Conservation (phyloP, 768 basidiomycete species). For the Lactarius evosmus region DNA sequence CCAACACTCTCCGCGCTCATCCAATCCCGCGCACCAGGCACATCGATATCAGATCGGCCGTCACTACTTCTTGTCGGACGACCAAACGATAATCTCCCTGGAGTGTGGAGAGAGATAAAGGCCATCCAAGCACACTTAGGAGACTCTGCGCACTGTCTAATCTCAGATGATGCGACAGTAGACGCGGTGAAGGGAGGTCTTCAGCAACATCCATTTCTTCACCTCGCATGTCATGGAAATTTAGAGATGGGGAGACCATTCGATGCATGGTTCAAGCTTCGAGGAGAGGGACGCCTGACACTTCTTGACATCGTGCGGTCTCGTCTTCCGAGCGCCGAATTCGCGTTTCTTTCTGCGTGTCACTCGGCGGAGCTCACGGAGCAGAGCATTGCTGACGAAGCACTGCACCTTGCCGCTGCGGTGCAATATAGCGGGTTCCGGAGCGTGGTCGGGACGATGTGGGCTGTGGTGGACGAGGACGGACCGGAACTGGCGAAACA, state of each 20-base stretch:
- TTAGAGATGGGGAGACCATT: constrained; percentile 2
- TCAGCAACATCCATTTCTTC: not conserved
- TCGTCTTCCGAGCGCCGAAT: constrained; percentile 8
- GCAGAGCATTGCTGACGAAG: constrained; percentile 5
- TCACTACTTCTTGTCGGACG: not conserved
- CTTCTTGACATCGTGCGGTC: not conserved
- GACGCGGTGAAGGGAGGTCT: not conserved
- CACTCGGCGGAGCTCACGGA: constrained; percentile 2
- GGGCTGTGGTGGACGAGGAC: constrained; percentile 17
- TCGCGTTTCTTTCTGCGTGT: constrained; percentile 16
- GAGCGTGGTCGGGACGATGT: constrained; percentile 22
- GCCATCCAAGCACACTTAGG: not conserved
- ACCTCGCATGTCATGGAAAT: constrained; percentile 13
- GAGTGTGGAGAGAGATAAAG: constrained; percentile 1
- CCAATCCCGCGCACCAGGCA: not conserved
- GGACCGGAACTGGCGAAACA: constrained; percentile 15
- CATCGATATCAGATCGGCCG: not conserved
- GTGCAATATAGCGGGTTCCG: constrained; percentile 20
- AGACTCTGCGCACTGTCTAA: not conserved
- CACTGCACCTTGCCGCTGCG: not conserved
- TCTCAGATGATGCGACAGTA: not conserved
- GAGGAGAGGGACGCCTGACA: not conserved
- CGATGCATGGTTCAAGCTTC: constrained; percentile 6
- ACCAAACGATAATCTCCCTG: not conserved
- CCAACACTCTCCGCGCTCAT: constrained; percentile 14